phyloP scores from a whole-genome alignment of 371 early-diverging fungal genomes.

The Lichtheimia ramosa region DNA sequence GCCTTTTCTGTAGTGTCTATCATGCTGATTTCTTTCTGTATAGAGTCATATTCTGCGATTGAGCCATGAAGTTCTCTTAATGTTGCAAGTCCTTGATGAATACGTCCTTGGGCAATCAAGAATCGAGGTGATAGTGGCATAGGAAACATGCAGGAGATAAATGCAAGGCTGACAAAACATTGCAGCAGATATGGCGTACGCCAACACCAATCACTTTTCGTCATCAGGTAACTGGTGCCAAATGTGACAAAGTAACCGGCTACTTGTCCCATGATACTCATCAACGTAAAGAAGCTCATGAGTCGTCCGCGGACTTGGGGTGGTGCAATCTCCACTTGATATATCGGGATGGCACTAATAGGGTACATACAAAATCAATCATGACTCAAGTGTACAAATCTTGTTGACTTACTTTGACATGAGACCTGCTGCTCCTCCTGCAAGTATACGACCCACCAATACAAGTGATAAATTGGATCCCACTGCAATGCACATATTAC shows the following conservation, averaged over 20 bases:
- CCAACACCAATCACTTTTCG: slow-evolving; percentile 33
- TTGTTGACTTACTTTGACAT: slow-evolving; percentile 17
- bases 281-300: slow-evolving; percentile 37
- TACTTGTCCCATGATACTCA: slow-evolving; percentile 33
- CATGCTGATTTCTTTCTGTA: no score
- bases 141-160: slow-evolving; percentile 6
- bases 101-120: no score
- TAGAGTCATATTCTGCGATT: no score
- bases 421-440: slow-evolving; percentile 24
- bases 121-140: not conserved
- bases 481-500: slow-evolving; percentile 39
- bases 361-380: not conserved
- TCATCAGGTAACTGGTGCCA: slow-evolving; percentile 36
- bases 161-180: slow-evolving; percentile 21
- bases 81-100: no score
- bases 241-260: slow-evolving; percentile 48
- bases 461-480: slow-evolving; percentile 29
- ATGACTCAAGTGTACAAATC: not conserved
- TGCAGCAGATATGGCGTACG: slow-evolving; percentile 35
- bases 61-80: no score
- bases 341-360: slow-evolving; percentile 6
- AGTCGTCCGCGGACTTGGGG: slow-evolving; percentile 40
- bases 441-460: no score
- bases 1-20: slow-evolving; percentile 23
- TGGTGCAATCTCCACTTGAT: slow-evolving; percentile 47